Conservation (phyloP, 2,329 filamentous ascomycete species). For the Penicillium polonicum region DNA sequence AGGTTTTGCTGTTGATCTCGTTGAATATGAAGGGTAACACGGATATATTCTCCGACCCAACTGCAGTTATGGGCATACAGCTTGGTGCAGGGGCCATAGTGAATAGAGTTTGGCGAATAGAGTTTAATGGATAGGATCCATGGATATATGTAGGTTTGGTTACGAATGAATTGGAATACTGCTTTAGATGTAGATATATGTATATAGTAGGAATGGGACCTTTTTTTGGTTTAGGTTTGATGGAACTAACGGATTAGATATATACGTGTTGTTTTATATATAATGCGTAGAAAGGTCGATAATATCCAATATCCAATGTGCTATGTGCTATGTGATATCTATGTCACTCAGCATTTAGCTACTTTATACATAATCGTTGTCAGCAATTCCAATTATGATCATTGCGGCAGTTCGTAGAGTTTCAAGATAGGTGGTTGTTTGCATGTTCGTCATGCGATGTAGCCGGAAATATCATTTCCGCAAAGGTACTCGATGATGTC, state of each 20-base stretch:
- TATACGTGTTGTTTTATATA: neutral
- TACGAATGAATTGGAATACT: neutral
- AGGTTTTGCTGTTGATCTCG: constrained; percentile 64
- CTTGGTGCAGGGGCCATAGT: neutral
- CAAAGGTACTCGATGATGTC: neutral
- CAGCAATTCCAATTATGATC: neutral
- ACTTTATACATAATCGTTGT: too few species aligned
- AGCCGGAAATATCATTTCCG: neutral
- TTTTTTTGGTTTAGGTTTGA: neutral
- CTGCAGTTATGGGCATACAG: neutral
- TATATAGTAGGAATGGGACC: too few species aligned
- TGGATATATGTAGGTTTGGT: neutral
- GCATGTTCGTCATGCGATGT: neutral
- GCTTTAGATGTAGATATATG: too few species aligned
- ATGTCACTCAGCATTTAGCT: too few species aligned
- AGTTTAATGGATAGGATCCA: neutral
- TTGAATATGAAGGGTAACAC: constrained; percentile 60
- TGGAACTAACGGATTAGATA: neutral
- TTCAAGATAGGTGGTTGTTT: neutral
- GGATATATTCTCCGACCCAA: constrained; percentile 53
- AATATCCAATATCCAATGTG: too few species aligned
- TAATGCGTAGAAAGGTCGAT: neutral
- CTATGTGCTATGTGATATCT: neutral
- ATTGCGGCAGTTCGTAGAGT: neutral
- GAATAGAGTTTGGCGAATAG: neutral